These are phyloP conservation scores for Lunasporangiospora selenospora DNA, from an alignment of 192 early-diverging fungal genomes.

Conservation along the genomic window DNA sequence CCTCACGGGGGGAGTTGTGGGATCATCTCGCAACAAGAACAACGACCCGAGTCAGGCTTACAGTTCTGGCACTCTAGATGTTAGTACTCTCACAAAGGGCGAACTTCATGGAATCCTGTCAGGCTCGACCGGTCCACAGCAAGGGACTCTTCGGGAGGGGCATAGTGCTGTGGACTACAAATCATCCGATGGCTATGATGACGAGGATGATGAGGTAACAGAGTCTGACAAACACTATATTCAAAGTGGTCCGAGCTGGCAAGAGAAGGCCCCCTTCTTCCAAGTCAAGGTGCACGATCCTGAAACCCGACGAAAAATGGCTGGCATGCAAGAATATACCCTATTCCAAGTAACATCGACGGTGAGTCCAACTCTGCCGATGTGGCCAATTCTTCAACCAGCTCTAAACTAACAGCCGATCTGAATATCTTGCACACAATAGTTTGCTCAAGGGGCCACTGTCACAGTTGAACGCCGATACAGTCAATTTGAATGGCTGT, in stretches of 20 bases:
- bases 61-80: too few relatives aligned
- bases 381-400: not conserved
- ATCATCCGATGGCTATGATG: too few relatives aligned
- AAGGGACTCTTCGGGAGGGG: too few relatives aligned
- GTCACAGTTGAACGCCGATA: conserved; percentile 53
- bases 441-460: conserved; percentile 48
- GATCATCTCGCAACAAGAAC: not conserved
- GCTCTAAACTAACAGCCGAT: not conserved
- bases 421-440: not conserved
- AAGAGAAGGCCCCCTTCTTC: conserved; percentile 49
- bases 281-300: conserved; percentile 50
- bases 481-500: conserved; percentile 54
- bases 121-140: too few relatives aligned
- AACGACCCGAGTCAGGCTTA: conserved; percentile 10
- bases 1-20: conserved; percentile 29
- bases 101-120: too few relatives aligned
- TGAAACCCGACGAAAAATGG: conserved; percentile 52
- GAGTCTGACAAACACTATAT: conserved; percentile 56
- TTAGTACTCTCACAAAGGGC: too few relatives aligned
- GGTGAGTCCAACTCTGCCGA: conserved; percentile 7
- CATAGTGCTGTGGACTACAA: too few relatives aligned
- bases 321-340: conserved; percentile 52
- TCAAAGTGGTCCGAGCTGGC: conserved; percentile 52
- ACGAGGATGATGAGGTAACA: conserved; percentile 46
- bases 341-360: conserved; percentile 50